Percentiles rank a stretch among this genome's conserved stretches.
These are phyloP conservation scores for Phytopythium oedochilum DNA, from an alignment of 352 stramenopile genomes.

Conservation along the genomic window DNA sequence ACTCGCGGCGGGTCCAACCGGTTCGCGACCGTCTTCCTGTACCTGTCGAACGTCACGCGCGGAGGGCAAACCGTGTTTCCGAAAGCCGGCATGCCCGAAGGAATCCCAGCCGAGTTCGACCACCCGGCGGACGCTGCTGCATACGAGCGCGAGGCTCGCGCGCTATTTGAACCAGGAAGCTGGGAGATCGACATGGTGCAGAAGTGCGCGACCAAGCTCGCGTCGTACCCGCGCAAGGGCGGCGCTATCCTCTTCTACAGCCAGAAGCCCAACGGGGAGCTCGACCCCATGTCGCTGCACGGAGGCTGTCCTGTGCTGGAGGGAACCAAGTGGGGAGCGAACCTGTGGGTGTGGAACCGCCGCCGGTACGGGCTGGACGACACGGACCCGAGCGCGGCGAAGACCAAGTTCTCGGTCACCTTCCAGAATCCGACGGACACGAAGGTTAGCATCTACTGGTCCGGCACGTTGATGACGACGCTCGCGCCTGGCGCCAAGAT, in stretches of 20 bases:
- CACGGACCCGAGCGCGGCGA: slow-evolving; percentile 9
- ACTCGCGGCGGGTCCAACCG: slow-evolving; percentile 70
- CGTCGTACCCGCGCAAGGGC: slow-evolving; percentile 77
- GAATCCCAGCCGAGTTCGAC: slow-evolving; percentile 44
- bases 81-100: slow-evolving; percentile 61
- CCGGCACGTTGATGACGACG: slow-evolving; percentile 59
- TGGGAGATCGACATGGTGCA: slow-evolving; percentile 79
- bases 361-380: slow-evolving; percentile 61
- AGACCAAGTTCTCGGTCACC: slow-evolving; percentile 42
- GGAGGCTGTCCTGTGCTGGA: slow-evolving; percentile 95
- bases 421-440: slow-evolving; percentile 65
- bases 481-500: slow-evolving; percentile 37
- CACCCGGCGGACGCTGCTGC: slow-evolving; percentile 43
- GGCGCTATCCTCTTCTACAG: slow-evolving; percentile 98
- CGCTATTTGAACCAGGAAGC: slow-evolving; percentile 57
- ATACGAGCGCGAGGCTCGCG: slow-evolving; percentile 31
- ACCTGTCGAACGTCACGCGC: slow-evolving; percentile 72
- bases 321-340: slow-evolving; percentile 95
- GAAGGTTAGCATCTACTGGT: slow-evolving; percentile 62
- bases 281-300: slow-evolving; percentile 86
- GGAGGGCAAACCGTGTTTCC: slow-evolving; percentile 87
- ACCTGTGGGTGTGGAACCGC: slow-evolving; percentile 97
- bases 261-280: slow-evolving; percentile 91
- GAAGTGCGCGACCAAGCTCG: slow-evolving; percentile 74
- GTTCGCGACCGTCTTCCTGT: slow-evolving; percentile 82